Evolutionary conservation across 306 rosid genomes (phyloP).

Genomic region (Inga leiocalycina): DNA sequence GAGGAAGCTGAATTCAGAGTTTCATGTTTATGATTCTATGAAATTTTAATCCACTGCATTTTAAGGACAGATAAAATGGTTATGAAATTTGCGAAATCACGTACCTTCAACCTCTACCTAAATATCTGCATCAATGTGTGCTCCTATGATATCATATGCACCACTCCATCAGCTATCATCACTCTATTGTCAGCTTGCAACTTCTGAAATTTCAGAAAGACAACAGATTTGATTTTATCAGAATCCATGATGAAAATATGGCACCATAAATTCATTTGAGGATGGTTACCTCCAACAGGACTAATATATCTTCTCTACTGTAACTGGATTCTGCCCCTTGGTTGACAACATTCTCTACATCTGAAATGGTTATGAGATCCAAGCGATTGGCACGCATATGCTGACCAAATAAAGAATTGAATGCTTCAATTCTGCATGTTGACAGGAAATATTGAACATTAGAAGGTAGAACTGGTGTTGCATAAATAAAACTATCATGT

Average conservation of each 20-base stretch:
- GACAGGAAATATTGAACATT: conserved; percentile 2
- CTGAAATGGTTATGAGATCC: conserved; percentile 68
- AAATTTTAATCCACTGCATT: not conserved
- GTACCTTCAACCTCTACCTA: conserved; percentile 33
- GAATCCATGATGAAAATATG: conserved; percentile 16
- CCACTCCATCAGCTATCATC: conserved; percentile 72
- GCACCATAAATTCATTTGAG: not conserved
- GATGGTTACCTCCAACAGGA: conserved; percentile 69
- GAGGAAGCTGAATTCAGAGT: not conserved
- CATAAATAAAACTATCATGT: conserved; percentile 15
- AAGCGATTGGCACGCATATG: conserved; percentile 77
- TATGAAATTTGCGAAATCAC: not conserved
- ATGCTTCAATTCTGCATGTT: conserved; percentile 70
- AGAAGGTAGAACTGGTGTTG: not conserved
- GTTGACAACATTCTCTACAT: conserved; percentile 66
- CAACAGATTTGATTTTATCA: not conserved
- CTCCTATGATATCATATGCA: conserved; percentile 73
- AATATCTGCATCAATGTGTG: conserved; percentile 24
- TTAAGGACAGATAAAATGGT: conserved; percentile 1
- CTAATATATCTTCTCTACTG: conserved; percentile 58
- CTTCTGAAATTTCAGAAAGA: conserved; percentile 57
- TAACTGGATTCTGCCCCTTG: conserved; percentile 49
- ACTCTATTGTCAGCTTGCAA: conserved; percentile 88
- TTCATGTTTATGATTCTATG: not conserved
- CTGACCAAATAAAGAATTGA: conserved; percentile 78